These are phyloP conservation scores for Monosporascus sp. DNA, from an alignment of 2,329 filamentous ascomycete species.

Conservation along the genomic window DNA sequence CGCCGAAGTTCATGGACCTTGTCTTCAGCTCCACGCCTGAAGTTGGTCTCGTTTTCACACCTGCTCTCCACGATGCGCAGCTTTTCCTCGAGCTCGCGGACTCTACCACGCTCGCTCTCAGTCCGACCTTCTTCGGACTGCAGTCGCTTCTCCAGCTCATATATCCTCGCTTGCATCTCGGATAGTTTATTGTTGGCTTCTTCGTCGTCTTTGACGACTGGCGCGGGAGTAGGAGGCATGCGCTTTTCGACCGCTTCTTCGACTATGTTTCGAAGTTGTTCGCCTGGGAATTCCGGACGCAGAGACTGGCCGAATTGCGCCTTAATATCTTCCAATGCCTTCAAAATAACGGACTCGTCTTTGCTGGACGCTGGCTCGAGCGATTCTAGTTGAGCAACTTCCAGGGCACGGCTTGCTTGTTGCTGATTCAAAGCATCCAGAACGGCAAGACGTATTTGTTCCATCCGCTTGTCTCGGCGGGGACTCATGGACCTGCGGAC, in stretches of 20 bases:
- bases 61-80: slow-evolving; percentile 43
- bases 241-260: slow-evolving; percentile 58
- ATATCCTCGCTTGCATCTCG: slow-evolving; percentile 55
- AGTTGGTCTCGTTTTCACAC: slow-evolving; percentile 42
- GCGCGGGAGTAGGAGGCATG: slow-evolving; percentile 45
- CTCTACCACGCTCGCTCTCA: slow-evolving; percentile 35
- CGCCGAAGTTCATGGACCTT: slow-evolving; percentile 47
- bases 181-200: slow-evolving; percentile 49
- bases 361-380: slow-evolving; percentile 24
- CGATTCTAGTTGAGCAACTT: slow-evolving; percentile 22
- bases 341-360: slow-evolving; percentile 50
- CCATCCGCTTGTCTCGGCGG: slow-evolving; percentile 69
- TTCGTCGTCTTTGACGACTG: slow-evolving; percentile 41
- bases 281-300: slow-evolving; percentile 38
- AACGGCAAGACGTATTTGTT: slow-evolving; percentile 72
- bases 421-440: slow-evolving; percentile 66
- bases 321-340: slow-evolving; percentile 62
- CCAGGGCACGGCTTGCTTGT: slow-evolving; percentile 36
- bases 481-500: slow-evolving; percentile 69
- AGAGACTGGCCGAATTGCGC: slow-evolving; percentile 44
- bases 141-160: slow-evolving; percentile 26
- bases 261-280: slow-evolving; percentile 57
- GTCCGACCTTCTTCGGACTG: slow-evolving; percentile 19
- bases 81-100: slow-evolving; percentile 55
- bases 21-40: slow-evolving; percentile 49